phyloP scores from a whole-genome alignment of 495 filamentous ascomycete genomes.

The Hypoxylon rickii region DNA sequence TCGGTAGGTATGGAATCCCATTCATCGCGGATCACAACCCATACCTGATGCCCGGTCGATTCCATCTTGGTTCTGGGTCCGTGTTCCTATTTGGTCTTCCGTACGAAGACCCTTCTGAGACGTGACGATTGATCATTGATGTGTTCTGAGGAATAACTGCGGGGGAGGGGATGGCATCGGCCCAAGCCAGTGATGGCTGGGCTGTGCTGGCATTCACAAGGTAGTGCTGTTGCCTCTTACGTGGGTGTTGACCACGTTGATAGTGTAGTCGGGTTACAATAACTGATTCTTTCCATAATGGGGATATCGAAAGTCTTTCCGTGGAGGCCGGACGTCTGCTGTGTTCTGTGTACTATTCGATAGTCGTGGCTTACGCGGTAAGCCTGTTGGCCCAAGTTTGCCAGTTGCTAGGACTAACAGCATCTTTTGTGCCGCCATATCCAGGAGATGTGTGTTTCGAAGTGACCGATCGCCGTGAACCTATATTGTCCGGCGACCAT shows the following conservation, averaged over 20 bases:
- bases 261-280: neutral
- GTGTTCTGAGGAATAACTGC: constrained; percentile 12
- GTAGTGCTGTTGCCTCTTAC: neutral
- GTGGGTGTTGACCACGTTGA: neutral
- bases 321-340: neutral
- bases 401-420: constrained; percentile 14
- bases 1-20: constrained; percentile 2
- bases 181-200: neutral
- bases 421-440: constrained; percentile 18
- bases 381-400: constrained; percentile 14
- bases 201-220: constrained; percentile 1
- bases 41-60: constrained; percentile 3
- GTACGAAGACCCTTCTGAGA: constrained; percentile 4
- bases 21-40: neutral
- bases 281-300: neutral
- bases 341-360: constrained; percentile 6
- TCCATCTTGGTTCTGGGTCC: neutral
- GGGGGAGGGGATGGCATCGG: constrained; percentile 1
- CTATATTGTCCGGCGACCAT: constrained; percentile 9
- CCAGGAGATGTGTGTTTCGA: constrained; percentile 19
- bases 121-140: constrained; percentile 6
- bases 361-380: constrained; percentile 16
- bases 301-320: neutral
- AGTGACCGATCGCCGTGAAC: constrained; percentile 4
- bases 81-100: neutral